Conservation (phyloP, 192 early-diverging fungal species). For the Diversispora eburnea region DNA sequence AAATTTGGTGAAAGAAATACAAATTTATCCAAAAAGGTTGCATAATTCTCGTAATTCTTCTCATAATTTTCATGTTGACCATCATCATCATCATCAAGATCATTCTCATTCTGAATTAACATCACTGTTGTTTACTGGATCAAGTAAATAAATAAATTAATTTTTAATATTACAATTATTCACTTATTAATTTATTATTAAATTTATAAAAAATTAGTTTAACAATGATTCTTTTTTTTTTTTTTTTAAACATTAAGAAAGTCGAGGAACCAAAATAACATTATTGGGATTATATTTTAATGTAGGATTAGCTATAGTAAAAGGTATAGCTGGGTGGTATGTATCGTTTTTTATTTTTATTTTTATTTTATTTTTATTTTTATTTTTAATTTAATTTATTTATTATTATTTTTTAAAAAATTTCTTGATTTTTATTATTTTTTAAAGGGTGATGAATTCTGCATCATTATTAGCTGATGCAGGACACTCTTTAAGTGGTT, state of each 20-base stretch:
- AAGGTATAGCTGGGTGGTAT: conserved; percentile 62
- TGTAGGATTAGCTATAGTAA: conserved; percentile 55
- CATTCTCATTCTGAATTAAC: too few relatives aligned
- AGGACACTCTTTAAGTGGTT: conserved; percentile 70
- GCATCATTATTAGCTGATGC: conserved; percentile 79
- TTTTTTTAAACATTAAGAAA: conserved; percentile 29
- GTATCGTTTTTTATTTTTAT: conserved; percentile 3
- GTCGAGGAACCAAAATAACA: conserved; percentile 62
- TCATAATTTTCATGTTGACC: too few relatives aligned
- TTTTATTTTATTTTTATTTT: background rate
- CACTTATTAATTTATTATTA: too few relatives aligned
- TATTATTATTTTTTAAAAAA: background rate
- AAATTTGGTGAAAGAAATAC: too few relatives aligned
- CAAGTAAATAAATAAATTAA: too few relatives aligned
- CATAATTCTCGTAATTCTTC: too few relatives aligned
- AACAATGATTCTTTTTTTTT: background rate
- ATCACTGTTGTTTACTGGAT: too few relatives aligned
- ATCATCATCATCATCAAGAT: too few relatives aligned
- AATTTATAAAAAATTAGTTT: too few relatives aligned
- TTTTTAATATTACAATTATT: too few relatives aligned
- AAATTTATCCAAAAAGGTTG: too few relatives aligned
- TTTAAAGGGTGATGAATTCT: conserved; percentile 57
- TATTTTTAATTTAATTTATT: background rate
- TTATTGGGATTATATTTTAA: conserved; percentile 64
- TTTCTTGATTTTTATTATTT: conserved; percentile 8